Conservation (phyloP, 495 filamentous ascomycete species). For the Penicillium angulare region DNA sequence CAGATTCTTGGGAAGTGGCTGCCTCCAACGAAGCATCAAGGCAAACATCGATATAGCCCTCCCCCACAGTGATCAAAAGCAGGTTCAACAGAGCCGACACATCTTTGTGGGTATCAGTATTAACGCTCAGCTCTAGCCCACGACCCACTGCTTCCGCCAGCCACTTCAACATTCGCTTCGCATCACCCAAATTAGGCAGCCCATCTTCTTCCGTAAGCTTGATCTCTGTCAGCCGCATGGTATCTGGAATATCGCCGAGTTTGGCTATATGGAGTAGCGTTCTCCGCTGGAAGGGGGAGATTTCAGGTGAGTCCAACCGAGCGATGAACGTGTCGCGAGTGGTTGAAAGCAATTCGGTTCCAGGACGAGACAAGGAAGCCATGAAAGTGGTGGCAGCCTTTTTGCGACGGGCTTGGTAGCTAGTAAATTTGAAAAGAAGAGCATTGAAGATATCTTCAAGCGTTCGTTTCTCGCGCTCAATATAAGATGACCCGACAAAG, state of each 20-base stretch:
- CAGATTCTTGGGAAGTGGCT: constrained; percentile 69
- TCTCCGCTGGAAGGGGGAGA: constrained; percentile 76
- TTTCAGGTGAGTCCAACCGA: constrained; percentile 78
- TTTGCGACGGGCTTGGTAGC: constrained; percentile 82
- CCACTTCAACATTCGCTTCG: constrained; percentile 98
- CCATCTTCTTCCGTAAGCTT: constrained; percentile 90
- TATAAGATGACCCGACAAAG: constrained; percentile 89
- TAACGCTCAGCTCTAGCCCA: constrained; percentile 81
- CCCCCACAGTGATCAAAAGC: constrained; percentile 84
- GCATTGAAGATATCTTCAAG: constrained; percentile 92
- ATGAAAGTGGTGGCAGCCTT: constrained; percentile 89
- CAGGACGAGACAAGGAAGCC: constrained; percentile 81
- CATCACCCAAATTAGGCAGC: constrained; percentile 72
- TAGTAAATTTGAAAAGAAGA: constrained; percentile 89
- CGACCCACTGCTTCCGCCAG: constrained; percentile 94
- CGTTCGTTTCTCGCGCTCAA: constrained; percentile 87
- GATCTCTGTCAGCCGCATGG: constrained; percentile 61
- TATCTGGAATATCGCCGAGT: constrained; percentile 53
- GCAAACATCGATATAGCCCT: constrained; percentile 91
- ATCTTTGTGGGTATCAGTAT: constrained; percentile 90
- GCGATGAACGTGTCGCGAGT: constrained; percentile 79
- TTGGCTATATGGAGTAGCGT: constrained; percentile 85
- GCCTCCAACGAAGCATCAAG: constrained; percentile 81
- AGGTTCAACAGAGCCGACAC: constrained; percentile 83
- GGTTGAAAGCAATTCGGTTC: constrained; percentile 75